phyloP scores from a whole-genome alignment of 2,329 filamentous ascomycete genomes.

The Cryphonectria japonica region DNA sequence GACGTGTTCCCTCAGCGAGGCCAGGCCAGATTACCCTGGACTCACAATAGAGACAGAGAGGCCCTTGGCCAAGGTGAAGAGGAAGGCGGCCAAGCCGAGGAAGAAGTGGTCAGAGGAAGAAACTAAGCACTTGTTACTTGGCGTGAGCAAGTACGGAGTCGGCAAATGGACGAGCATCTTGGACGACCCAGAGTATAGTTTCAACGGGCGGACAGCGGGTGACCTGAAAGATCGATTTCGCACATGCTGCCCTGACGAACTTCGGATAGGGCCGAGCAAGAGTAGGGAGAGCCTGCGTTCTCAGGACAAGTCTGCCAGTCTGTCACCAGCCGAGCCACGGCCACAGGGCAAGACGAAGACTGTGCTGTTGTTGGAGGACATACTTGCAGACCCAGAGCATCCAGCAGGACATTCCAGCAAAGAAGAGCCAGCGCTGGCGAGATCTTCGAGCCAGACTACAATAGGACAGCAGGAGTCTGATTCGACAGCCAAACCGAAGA shows the following conservation, averaged over 20 bases:
- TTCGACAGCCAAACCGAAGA: constrained; percentile 42
- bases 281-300: constrained; percentile 25
- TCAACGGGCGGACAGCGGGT: constrained; percentile 63
- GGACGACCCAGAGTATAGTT: constrained; percentile 62
- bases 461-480: constrained; percentile 36
- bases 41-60: constrained; percentile 40
- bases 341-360: constrained; percentile 48
- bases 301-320: constrained; percentile 22
- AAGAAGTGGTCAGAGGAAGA: constrained; percentile 69
- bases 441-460: constrained; percentile 22
- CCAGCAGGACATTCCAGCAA: constrained; percentile 28
- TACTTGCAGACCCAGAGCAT: constrained; percentile 54
- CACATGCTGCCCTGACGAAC: constrained; percentile 66
- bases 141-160: constrained; percentile 65
- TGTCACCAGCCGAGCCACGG: constrained; percentile 17
- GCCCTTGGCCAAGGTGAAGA: constrained; percentile 48
- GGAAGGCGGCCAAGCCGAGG: constrained; percentile 60
- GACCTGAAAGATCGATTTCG: constrained; percentile 70
- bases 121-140: constrained; percentile 64
- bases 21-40: constrained; percentile 5
- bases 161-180: constrained; percentile 69
- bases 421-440: constrained; percentile 17
- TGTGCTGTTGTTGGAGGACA: constrained; percentile 58
- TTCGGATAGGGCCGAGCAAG: constrained; percentile 48
- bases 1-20: constrained; percentile 13